Conservation (phyloP, 1,139 yeast species). For the Taphrina wiesneri region DNA sequence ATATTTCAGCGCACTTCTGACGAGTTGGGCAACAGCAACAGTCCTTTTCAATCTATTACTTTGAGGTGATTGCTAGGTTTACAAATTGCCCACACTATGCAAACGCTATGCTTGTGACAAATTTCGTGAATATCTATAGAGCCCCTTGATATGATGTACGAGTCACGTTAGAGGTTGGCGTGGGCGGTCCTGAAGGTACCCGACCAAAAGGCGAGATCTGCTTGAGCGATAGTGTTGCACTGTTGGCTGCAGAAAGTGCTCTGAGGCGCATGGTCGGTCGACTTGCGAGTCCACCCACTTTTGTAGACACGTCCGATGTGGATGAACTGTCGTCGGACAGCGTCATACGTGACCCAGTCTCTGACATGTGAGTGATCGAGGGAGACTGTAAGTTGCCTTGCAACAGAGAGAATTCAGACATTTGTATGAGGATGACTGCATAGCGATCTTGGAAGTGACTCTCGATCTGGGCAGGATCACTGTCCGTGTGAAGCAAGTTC, state of each 20-base stretch:
- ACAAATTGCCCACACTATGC: not conserved
- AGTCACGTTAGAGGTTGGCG: not conserved
- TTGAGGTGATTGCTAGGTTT: too few relatives aligned
- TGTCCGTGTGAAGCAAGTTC: not conserved
- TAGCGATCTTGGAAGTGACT: constrained; percentile 7
- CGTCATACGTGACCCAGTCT: not conserved
- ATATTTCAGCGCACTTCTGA: too few relatives aligned
- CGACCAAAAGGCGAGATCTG: constrained; percentile 6
- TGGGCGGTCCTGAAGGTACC: constrained; percentile 3
- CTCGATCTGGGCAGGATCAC: not conserved
- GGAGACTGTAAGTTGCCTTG: not conserved
- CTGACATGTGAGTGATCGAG: not conserved
- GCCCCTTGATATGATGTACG: not conserved
- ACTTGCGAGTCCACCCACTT: not conserved
- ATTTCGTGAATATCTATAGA: not conserved
- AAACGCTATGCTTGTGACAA: not conserved
- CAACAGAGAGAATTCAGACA: not conserved
- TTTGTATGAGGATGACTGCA: constrained; percentile 9
- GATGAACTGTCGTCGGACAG: constrained; percentile 1
- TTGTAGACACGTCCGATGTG: not conserved
- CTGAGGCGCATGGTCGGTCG: constrained; percentile 12
- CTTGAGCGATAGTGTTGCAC: constrained; percentile 11
- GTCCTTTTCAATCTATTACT: too few relatives aligned
- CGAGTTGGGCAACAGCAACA: too few relatives aligned
- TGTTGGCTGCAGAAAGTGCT: constrained; percentile 18